phyloP scores from a whole-genome alignment of 2,329 filamentous ascomycete genomes.

The Penicillium griseofulvum region DNA sequence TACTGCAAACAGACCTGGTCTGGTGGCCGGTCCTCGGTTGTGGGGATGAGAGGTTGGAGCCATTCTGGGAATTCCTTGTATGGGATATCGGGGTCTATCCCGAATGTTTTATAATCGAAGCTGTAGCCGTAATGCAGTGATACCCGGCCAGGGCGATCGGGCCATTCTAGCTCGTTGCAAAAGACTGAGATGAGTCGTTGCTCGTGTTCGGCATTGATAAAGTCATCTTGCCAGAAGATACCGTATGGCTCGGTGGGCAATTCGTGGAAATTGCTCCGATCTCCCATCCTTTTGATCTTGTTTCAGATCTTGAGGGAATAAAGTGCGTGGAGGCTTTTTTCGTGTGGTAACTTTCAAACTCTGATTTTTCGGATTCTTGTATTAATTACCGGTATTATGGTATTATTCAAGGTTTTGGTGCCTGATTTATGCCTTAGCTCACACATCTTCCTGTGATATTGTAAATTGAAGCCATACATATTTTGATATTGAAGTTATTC shows the following conservation, averaged over 20 bases:
- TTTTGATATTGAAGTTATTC: too few species aligned
- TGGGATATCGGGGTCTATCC: constrained; percentile 51
- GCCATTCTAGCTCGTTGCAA: constrained; percentile 48
- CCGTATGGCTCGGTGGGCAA: constrained; percentile 27
- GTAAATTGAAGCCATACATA: too few species aligned
- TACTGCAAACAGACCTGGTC: constrained; percentile 62
- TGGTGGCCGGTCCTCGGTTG: constrained; percentile 45
- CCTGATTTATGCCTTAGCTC: too few species aligned
- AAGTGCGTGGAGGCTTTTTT: neutral
- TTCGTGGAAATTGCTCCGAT: constrained; percentile 19
- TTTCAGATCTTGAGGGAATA: neutral
- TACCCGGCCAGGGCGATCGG: constrained; percentile 45
- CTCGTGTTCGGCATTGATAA: constrained; percentile 50
- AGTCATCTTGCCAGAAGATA: constrained; percentile 47
- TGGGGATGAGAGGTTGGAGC: constrained; percentile 51
- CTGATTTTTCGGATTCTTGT: constrained; percentile 1
- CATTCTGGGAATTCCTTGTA: constrained; percentile 54
- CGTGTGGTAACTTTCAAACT: neutral
- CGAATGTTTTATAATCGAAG: constrained; percentile 60
- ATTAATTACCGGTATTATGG: neutral
- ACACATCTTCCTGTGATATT: too few species aligned
- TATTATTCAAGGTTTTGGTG: too few species aligned
- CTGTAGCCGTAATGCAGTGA: constrained; percentile 58
- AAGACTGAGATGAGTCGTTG: constrained; percentile 47
- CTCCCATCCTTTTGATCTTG: neutral